A percentile compares a stretch with the other conserved stretches of the same genome.
phyloP scores from a whole-genome alignment of 805 yeast species.

The Yarrowia porcina region DNA sequence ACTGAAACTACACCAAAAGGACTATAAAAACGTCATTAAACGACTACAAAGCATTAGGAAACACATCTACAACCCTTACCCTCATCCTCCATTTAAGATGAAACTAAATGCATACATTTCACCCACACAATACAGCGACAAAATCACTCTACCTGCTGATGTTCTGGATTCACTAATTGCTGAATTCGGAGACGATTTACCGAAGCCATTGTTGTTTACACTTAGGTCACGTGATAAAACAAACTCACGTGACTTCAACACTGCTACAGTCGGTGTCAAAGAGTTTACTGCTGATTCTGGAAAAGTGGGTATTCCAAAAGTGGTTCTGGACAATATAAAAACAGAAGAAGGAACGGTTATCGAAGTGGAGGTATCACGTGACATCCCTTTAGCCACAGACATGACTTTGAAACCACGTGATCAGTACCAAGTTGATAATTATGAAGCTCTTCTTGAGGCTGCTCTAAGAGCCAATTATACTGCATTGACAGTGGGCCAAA shows the following conservation, averaged over 20 bases:
- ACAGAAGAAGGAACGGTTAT: slow-evolving; percentile 30
- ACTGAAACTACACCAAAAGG: no score
- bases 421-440: slow-evolving; percentile 40
- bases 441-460: slow-evolving; percentile 54
- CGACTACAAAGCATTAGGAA: no score
- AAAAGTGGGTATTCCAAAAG: slow-evolving; percentile 41
- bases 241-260: slow-evolving; percentile 26
- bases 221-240: slow-evolving; percentile 36
- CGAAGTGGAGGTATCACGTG: slow-evolving; percentile 33
- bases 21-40: no score
- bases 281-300: slow-evolving; percentile 47
- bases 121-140: slow-evolving; percentile 30
- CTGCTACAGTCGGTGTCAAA: slow-evolving; percentile 45
- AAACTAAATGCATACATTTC: not conserved
- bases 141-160: slow-evolving; percentile 36
- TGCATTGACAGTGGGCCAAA: slow-evolving; percentile 45
- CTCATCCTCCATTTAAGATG: not conserved
- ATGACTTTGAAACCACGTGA: slow-evolving; percentile 47
- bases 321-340: slow-evolving; percentile 37
- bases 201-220: slow-evolving; percentile 42
- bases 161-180: slow-evolving; percentile 33
- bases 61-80: no score
- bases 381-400: slow-evolving; percentile 48
- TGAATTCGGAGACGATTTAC: slow-evolving; percentile 28
- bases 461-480: slow-evolving; percentile 51